phyloP scores from a whole-genome alignment of 1,284 basidiomycete genomes.

The Tremellales sp. region DNA sequence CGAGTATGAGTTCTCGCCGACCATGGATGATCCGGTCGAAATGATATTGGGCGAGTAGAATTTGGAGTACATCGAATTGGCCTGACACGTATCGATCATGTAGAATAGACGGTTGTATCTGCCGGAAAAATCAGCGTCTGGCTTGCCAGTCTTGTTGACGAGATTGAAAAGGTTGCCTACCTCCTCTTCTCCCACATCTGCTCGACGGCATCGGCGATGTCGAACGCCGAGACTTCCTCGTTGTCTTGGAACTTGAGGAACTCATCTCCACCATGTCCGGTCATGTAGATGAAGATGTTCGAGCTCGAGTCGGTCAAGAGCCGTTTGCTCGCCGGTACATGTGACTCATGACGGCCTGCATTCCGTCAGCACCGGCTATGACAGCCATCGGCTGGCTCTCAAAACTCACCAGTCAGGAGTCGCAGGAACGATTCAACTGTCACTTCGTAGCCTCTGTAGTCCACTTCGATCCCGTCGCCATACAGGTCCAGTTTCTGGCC shows the following conservation, averaged over 20 bases:
- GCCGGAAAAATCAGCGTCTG: background rate
- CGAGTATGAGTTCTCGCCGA: constrained; percentile 93
- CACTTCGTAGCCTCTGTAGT: constrained; percentile 96
- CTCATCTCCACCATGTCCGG: constrained; percentile 95
- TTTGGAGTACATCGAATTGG: constrained; percentile 90
- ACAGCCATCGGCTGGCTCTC: constrained; percentile 50
- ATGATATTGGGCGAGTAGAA: constrained; percentile 95
- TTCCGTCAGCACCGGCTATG: background rate
- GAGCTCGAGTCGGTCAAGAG: constrained; percentile 85
- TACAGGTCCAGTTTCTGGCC: constrained; percentile 82
- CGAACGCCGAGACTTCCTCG: constrained; percentile 94
- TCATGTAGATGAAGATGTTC: constrained; percentile 97
- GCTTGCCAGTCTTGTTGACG: background rate
- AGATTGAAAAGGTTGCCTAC: constrained; percentile 49
- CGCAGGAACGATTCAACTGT: constrained; percentile 94
- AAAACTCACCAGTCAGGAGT: constrained; percentile 60
- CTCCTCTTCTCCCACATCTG: constrained; percentile 97
- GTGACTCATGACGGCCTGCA: constrained; percentile 60
- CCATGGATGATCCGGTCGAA: constrained; percentile 80
- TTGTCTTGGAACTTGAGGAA: constrained; percentile 99
- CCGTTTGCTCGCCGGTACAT: constrained; percentile 83
- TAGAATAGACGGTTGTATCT: constrained; percentile 97
- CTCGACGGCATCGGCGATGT: constrained; percentile 93
- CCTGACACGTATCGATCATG: constrained; percentile 98
- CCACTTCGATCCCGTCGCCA: constrained; percentile 94